Percentiles rank a stretch among this genome's conserved stretches.
These are phyloP conservation scores for Cercophora sp. DNA, from an alignment of 495 filamentous ascomycete genomes.

Conservation along the genomic window DNA sequence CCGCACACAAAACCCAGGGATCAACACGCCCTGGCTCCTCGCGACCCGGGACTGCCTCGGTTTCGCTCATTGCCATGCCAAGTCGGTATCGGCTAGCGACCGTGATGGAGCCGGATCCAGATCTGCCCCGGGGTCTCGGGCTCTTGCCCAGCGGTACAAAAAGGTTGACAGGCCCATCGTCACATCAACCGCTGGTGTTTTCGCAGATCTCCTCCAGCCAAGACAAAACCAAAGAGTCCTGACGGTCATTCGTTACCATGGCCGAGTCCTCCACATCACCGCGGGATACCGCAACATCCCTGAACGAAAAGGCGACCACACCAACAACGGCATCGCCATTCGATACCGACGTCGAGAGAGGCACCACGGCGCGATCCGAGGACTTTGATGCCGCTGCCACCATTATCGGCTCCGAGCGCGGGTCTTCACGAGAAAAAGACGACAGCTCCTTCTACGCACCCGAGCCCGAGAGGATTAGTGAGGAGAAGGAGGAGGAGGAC, in stretches of 20 bases:
- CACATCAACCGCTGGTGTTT: background rate
- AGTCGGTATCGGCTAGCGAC: background rate
- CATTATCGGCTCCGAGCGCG: slow-evolving; percentile 12
- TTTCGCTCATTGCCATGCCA: background rate
- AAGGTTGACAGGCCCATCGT: background rate
- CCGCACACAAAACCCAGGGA: too few relatives aligned
- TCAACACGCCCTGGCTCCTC: background rate
- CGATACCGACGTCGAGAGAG: slow-evolving; percentile 23
- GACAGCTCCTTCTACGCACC: background rate
- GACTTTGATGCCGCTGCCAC: slow-evolving; percentile 26
- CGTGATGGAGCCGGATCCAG: background rate
- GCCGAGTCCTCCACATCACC: slow-evolving; percentile 14
- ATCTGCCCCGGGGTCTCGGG: background rate
- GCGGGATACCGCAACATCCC: slow-evolving; percentile 1
- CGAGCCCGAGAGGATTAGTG: too few relatives aligned
- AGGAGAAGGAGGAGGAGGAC: slow-evolving; percentile 21
- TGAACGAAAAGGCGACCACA: slow-evolving; percentile 1
- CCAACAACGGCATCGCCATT: background rate
- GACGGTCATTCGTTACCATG: too few relatives aligned
- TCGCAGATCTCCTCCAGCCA: background rate
- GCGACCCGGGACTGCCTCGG: background rate
- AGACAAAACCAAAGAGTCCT: too few relatives aligned
- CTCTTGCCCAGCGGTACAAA: too few relatives aligned
- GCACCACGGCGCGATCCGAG: slow-evolving; percentile 13
- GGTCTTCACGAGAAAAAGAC: slow-evolving; percentile 1